Base-by-base conservation (phyloP, 805 yeast genomes). In the Wickerhamomyces queroliae region DNA sequence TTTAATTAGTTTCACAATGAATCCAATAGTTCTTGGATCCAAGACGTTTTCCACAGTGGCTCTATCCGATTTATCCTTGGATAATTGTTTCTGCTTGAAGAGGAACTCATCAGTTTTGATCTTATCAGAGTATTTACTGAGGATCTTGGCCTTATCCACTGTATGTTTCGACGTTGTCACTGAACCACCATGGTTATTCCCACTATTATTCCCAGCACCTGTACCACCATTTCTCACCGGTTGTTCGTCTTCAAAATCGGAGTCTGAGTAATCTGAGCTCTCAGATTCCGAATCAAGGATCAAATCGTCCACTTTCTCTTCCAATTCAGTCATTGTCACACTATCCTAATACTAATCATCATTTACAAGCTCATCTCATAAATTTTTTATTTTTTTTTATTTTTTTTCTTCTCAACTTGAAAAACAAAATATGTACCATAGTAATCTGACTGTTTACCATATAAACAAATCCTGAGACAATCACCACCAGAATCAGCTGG, bases 41-140 rank as follows among this genome's bases (percentile, higher is more conserved):
- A 93, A 64, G 2, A 93, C 99, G 59, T 90, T 96, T 55, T 93
- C 98, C 13, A 89, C 95, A 0, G 99, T 93, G 3, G 99, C 99
- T 39, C 99, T 70, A 52, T 93, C 89, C 1, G 98, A 80, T 52
- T 89, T 79, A 62, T 91, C 99, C 48, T 78, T 80, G 38, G 77
- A 75, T 1, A 73, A 68, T 48, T 81, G 76, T 36, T 78, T 80
- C 36, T 72, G 76, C 44, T 71, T 74, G 43, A 66, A 59, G 37
- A 74, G 67, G 37, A 77, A 66, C 42, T 74, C 74, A 53, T 80
- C 89, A 1, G 79, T 69, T 47, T 79, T 80, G 55, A 83, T 83
- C 45, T 72, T 77, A 38, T 76, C 74, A 0, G 81, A 75, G 57
- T 78, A 80, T 49, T 74, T 78, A n/a, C 74, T 77, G 17, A 80